Base-by-base conservation (phyloP, 2,329 filamentous ascomycete genomes). In the Xylariaceae sp. region DNA sequence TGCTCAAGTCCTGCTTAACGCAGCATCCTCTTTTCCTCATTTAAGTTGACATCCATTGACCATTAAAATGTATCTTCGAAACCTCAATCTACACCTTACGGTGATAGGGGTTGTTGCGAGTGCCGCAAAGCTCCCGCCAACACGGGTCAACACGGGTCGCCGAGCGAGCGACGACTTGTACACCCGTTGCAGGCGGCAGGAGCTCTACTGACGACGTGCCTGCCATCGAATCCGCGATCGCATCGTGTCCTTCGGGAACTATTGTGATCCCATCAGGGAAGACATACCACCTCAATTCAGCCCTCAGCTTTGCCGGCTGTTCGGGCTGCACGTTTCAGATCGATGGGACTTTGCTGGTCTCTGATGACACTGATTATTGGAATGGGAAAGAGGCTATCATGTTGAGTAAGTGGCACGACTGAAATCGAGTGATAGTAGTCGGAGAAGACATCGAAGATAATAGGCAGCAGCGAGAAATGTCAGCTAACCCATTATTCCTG, bases 321-420 rank as follows among this genome's bases (percentile, higher is more conserved):
- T n/a, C 38, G 22, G 45, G 48, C 14, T 50, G 45, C 36, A 48
- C 42, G 19, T 19, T 50, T 8, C 48, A 48, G 32, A n/a, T 48
- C 2, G 45, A 50, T 6, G 48, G 45, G 1, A 19, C 44, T 20
- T 27, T 50, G 17, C 44, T 45, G 29, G 48, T 48, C 3, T 38
- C 45, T n/a, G 45, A 42, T 22, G 22, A 48, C 33, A 50, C 48
- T 14, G 48, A 48, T 12, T 50, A 50, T 27, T 48, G 48, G 45
- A 37, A 48, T 5, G 48, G 48, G 23, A 45, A 25, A 22, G 20
- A 22, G 14, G 38, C 41, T n/a, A 45, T 50, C 14, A 45, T 50
- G 5, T 40, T 44, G 17, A 36, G 45, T 50, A 34, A 42, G 45
- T 37, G 21, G n/a, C 34, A 11, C 6, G 17, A 6, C 10, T 17